Percentiles rank a stretch among this genome's conserved stretches.
Evolutionary conservation across 352 stramenopile genomes (phyloP).

Genomic region (Globisporangium lucens): DNA sequence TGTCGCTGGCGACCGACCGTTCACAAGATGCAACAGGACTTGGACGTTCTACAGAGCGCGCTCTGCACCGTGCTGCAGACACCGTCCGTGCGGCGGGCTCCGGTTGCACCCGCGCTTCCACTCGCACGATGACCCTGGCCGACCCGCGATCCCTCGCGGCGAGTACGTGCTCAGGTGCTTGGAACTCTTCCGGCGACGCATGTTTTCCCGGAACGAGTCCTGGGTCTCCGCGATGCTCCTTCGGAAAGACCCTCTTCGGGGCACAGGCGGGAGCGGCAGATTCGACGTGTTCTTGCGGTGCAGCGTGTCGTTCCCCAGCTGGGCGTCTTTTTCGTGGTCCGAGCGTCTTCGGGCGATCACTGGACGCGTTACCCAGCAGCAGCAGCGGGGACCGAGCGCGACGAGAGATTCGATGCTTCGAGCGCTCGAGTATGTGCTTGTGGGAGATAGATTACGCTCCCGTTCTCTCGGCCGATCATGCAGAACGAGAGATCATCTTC

Average conservation of each 20-base stretch:
- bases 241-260: not conserved
- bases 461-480: not conserved
- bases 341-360: not conserved
- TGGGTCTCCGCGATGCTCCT: slow-evolving; percentile 7
- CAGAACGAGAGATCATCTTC: not conserved
- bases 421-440: not conserved
- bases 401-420: not conserved
- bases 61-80: too few species aligned
- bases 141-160: not conserved
- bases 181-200: slow-evolving; percentile 1
- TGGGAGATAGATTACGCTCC: not conserved
- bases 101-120: too few species aligned
- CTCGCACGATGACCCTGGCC: not conserved
- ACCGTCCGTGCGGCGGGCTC: too few species aligned
- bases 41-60: too few species aligned
- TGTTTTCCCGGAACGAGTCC: slow-evolving; percentile 13
- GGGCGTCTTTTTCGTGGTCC: not conserved
- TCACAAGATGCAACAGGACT: too few species aligned
- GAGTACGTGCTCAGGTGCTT: not conserved
- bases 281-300: not conserved
- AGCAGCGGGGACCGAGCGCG: not conserved
- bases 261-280: not conserved
- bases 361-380: not conserved
- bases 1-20: too few species aligned
- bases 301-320: not conserved